Evolutionary conservation across 371 early-diverging fungal species (phyloP).

Genomic region (Mortierella sp.): DNA sequence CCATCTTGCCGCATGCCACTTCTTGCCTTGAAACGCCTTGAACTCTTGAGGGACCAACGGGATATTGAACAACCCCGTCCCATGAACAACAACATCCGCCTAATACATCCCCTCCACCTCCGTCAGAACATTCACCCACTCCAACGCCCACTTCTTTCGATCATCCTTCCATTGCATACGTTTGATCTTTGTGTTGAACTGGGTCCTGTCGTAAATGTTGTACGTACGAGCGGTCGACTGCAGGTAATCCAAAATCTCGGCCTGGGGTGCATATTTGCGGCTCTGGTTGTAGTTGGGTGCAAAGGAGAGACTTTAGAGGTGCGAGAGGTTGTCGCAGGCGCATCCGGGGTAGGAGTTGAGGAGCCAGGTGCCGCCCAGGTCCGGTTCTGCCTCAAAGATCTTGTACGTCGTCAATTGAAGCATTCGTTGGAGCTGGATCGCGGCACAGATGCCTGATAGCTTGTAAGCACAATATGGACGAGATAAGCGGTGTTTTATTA

Average conservation of each 20-base stretch:
- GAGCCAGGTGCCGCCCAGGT: slow-evolving; percentile 49
- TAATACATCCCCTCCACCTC: slow-evolving; percentile 22
- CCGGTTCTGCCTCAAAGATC: slow-evolving; percentile 39
- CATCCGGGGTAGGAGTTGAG: slow-evolving; percentile 50
- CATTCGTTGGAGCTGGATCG: slow-evolving; percentile 45
- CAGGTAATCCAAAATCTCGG: slow-evolving; percentile 36
- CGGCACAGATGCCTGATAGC: slow-evolving; percentile 43
- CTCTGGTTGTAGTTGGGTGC: slow-evolving; percentile 51
- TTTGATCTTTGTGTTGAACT: slow-evolving; percentile 30
- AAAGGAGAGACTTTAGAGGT: slow-evolving; percentile 49
- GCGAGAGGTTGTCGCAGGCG: slow-evolving; percentile 31
- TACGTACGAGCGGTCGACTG: slow-evolving; percentile 37
- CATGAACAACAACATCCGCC: slow-evolving; percentile 40
- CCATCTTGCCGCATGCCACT: slow-evolving; percentile 52
- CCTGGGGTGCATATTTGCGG: slow-evolving; percentile 28
- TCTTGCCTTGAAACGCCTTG: slow-evolving; percentile 35
- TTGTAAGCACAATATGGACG: not conserved
- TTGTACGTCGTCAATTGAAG: slow-evolving; percentile 47
- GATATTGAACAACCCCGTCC: slow-evolving; percentile 33
- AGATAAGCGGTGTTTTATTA: not conserved
- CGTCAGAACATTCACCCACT: slow-evolving; percentile 19
- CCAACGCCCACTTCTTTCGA: slow-evolving; percentile 38
- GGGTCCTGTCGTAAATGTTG: slow-evolving; percentile 46
- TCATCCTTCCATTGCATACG: slow-evolving; percentile 45
- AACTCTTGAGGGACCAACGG: slow-evolving; percentile 35